Conservation (phyloP, 208 protist genomes). For the Porcisia hertigi region DNA sequence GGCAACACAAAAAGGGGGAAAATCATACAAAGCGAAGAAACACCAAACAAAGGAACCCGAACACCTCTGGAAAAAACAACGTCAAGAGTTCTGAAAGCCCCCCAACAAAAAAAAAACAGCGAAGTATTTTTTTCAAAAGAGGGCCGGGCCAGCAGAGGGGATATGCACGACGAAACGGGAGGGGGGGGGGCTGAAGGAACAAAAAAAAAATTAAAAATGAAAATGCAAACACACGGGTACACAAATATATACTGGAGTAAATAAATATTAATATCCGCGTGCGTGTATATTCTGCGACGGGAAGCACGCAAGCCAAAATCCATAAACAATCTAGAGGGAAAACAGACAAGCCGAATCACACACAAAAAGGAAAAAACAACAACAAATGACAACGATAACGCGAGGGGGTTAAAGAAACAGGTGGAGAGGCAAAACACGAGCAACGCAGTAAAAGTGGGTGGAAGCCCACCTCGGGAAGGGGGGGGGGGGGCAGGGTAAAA, state of each 20-base stretch:
- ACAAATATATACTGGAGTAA: neutral
- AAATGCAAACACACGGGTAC: neutral
- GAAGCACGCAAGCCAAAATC: neutral
- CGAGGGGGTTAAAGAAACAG: no score
- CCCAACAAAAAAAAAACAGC: no score
- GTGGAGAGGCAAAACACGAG: no score
- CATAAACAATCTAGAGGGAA: no score
- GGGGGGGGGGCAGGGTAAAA: no score
- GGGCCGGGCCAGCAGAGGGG: neutral
- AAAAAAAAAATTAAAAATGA: neutral
- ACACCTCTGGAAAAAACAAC: no score
- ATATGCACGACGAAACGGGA: neutral
- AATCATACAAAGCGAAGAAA: slow-evolving; percentile 7
- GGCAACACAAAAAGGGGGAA: neutral
- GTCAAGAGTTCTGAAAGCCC: no score
- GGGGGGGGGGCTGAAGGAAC: neutral
- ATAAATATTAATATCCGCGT: neutral
- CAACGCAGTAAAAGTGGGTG: no score
- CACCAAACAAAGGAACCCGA: slow-evolving; percentile 10
- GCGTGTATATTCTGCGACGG: neutral
- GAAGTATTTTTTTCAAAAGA: neutral
- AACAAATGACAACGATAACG: no score
- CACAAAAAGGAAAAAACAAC: no score
- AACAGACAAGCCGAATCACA: no score
- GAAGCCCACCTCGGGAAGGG: no score